Evolutionary conservation across 2,329 filamentous ascomycete species (phyloP).

Genomic region (Pestalotiopsis sp.): DNA sequence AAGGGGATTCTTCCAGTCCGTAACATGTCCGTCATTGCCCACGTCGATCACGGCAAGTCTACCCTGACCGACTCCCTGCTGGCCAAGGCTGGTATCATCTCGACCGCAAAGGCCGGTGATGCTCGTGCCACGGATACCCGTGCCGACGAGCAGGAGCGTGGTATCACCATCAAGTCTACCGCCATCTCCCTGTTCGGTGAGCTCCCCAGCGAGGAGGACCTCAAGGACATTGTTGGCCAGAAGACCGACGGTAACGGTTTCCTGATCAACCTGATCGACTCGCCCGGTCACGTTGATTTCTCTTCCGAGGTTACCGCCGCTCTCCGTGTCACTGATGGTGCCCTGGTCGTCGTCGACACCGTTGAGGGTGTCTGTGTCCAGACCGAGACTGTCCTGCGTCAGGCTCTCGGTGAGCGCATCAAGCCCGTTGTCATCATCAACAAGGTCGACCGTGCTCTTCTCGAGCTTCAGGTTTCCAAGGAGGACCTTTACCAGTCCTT

Average conservation of each 20-base stretch:
- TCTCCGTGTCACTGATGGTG: constrained; percentile 99
- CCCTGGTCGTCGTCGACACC: constrained; percentile 99
- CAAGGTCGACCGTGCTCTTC: constrained; percentile 99
- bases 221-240: constrained; percentile 91
- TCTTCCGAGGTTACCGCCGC: constrained; percentile 99
- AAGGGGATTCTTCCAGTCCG: constrained; percentile 77
- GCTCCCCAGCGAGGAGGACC: constrained; percentile 78
- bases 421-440: constrained; percentile 99
- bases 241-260: constrained; percentile 92
- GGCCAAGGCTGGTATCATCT: constrained; percentile 99
- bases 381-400: constrained; percentile 98
- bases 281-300: constrained; percentile 99
- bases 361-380: constrained; percentile 99
- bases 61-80: constrained; percentile 99
- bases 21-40: constrained; percentile 99
- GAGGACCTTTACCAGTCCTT: constrained; percentile 99
- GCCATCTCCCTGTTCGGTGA: constrained; percentile 97
- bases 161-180: constrained; percentile 99
- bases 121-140: constrained; percentile 96
- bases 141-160: constrained; percentile 97
- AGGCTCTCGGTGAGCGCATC: constrained; percentile 99
- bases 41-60: constrained; percentile 99
- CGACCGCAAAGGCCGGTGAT: constrained; percentile 94
- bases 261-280: constrained; percentile 99
- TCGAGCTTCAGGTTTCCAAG: constrained; percentile 98